Evolutionary conservation across 1,284 basidiomycete genomes (phyloP), one percentile per base, ranked within the genome.

Genomic region (Entoloma clypeatum): DNA sequence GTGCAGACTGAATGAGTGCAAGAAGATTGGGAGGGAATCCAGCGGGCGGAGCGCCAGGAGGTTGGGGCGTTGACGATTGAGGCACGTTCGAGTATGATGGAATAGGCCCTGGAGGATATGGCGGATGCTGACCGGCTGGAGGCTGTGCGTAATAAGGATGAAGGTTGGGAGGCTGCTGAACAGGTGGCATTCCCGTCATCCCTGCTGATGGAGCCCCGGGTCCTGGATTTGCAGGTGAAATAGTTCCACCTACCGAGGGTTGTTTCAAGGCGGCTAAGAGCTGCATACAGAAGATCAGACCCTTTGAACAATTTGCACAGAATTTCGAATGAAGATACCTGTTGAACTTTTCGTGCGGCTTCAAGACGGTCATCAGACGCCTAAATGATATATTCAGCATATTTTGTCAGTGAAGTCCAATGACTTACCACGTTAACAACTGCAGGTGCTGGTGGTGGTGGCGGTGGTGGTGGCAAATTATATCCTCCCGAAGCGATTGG

Each of bases 341-440:
- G 84, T 54, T 90, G 86, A 2, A 90, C 86, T 60, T 78, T 86
- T 41, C 81, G 77, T 3, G 86, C 87, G 67, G 89, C 85, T 54
- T 89, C 86, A 18, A 90, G 66, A 17, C 86, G 81, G 41, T 88
- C 84, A 46, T 86, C 82, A 25, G 68, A 51, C 31, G 54, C 50
- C 61, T 60, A 49, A 28, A n/a, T n/a, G 21, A n/a, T 34, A 19
- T 7, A n/a, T 16, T 36, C 5, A 48, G 29, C 14, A 28, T 14
- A 13, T 39, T 16, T 23, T 35, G 7, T 2, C 13, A 13, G 23
- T 22, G 2, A 24, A 13, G 18, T 3, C n/a, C 7, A 13, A 34
- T 19, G 16, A 26, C 35, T 5, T 14, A 36, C 7, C 36, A 49
- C 59, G 43, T 41, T 51, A 36, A 54, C 33, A 47, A 57, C 46